A percentile compares a stretch with the other conserved stretches of the same genome.
These are phyloP conservation scores for Cairneyella variabilis DNA, from an alignment of 495 filamentous ascomycete species.

Conservation along the genomic window DNA sequence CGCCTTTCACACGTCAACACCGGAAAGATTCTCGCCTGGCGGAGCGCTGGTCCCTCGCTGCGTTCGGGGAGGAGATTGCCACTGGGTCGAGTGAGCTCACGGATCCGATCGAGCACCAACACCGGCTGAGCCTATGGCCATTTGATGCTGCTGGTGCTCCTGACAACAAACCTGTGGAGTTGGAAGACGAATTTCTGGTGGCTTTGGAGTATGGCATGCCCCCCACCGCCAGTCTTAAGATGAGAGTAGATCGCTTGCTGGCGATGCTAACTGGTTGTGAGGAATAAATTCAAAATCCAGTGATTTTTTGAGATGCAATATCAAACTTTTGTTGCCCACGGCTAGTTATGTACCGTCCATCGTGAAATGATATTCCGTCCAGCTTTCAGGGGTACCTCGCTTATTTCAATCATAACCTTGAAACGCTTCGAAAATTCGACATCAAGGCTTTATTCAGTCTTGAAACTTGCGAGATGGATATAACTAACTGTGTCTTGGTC, in stretches of 20 bases:
- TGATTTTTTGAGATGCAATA: no score
- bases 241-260: neutral
- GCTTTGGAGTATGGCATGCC: neutral
- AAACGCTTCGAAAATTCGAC: no score
- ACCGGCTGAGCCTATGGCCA: neutral
- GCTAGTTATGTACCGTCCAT: no score
- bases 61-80: constrained; percentile 1
- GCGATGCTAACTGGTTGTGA: neutral
- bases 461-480: no score
- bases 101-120: neutral
- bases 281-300: no score
- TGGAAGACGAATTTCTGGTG: neutral
- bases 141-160: neutral
- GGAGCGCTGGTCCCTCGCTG: neutral
- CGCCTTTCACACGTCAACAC: neutral
- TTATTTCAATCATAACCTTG: no score
- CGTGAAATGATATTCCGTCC: no score
- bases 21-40: neutral
- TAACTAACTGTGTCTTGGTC: no score
- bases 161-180: neutral
- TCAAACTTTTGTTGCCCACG: no score
- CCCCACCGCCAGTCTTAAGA: neutral
- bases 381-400: no score
- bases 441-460: no score
- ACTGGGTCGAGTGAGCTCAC: constrained; percentile 1